A percentile compares a stretch with the other conserved stretches of the same genome.
Evolutionary conservation across 2,329 filamentous ascomycete species (phyloP).

Genomic region (Fusarium sp.): DNA sequence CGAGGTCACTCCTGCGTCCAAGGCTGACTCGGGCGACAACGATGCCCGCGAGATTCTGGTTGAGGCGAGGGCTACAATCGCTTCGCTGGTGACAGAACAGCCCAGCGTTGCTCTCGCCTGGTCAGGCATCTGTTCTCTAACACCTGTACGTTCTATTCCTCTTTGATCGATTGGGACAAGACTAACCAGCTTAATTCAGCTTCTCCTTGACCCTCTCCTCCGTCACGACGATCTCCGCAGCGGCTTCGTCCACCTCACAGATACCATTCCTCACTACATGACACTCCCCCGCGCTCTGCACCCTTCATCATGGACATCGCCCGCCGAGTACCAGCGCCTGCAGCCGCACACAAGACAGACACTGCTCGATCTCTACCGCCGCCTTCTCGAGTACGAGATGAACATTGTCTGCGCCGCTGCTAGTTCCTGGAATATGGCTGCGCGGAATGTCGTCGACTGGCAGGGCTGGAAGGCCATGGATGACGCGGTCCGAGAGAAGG

Average conservation of each 20-base stretch:
- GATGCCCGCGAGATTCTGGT: slow-evolving; percentile 50
- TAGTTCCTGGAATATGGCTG: slow-evolving; percentile 56
- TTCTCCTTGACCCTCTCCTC: slow-evolving; percentile 56
- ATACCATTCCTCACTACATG: slow-evolving; percentile 56
- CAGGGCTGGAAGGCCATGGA: slow-evolving; percentile 49
- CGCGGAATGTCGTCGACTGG: slow-evolving; percentile 57
- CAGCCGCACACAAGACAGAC: slow-evolving; percentile 42
- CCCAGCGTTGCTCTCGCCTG: slow-evolving; percentile 53
- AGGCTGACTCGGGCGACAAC: slow-evolving; percentile 49
- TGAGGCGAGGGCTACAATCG: slow-evolving; percentile 48
- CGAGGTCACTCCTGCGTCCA: slow-evolving; percentile 42
- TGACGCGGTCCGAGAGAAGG: slow-evolving; percentile 46
- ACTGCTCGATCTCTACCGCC: slow-evolving; percentile 51
- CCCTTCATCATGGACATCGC: slow-evolving; percentile 43
- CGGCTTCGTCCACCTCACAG: slow-evolving; percentile 52
- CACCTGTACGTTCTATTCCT: slow-evolving; percentile 50
- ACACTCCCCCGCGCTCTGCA: slow-evolving; percentile 49
- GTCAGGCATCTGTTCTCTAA: slow-evolving; percentile 56
- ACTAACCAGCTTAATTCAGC: slow-evolving; percentile 44
- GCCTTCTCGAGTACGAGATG: slow-evolving; percentile 58
- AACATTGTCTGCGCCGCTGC: slow-evolving; percentile 58
- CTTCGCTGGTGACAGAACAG: slow-evolving; percentile 45
- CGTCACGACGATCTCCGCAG: slow-evolving; percentile 50
- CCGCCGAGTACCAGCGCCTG: slow-evolving; percentile 43
- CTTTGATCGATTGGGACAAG: neutral